Percentiles rank a stretch among this genome's conserved stretches.
Evolutionary conservation across 2,329 filamentous ascomycete genomes (phyloP).

Genomic region (Grosmannia clavigera): DNA sequence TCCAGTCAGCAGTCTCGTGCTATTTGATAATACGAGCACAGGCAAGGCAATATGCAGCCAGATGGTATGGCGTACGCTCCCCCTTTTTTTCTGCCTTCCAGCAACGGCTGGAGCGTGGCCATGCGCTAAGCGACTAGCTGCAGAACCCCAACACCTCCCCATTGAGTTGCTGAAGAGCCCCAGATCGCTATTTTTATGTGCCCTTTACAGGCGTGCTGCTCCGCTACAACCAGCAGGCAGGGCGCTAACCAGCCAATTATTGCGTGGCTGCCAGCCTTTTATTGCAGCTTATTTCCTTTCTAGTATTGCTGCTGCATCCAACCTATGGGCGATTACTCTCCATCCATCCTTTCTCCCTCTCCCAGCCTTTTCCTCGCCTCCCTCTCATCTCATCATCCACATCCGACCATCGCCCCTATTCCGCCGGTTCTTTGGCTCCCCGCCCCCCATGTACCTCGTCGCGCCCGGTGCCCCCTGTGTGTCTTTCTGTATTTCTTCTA

Average conservation of each 20-base stretch:
- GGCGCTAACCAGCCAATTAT: not conserved
- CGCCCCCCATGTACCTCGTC: not conserved
- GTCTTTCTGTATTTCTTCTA: not conserved
- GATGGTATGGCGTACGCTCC: not conserved
- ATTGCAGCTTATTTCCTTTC: not conserved
- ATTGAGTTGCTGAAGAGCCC: not conserved
- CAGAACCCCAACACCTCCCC: not conserved
- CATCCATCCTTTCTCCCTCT: not conserved
- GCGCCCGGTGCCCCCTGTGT: not conserved
- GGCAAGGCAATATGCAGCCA: not conserved
- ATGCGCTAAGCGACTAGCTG: not conserved
- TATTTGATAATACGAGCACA: not conserved
- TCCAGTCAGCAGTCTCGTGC: too few relatives aligned
- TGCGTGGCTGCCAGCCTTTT: not conserved
- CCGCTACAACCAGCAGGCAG: not conserved
- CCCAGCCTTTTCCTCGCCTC: not conserved
- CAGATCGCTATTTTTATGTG: not conserved
- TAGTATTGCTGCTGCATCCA: not conserved
- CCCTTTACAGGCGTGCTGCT: not conserved
- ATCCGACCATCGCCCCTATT: not conserved
- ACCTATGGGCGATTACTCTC: not conserved
- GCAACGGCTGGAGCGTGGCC: not conserved
- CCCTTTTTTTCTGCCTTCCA: not conserved
- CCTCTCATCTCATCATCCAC: not conserved
- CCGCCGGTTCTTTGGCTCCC: not conserved